phyloP scores from a whole-genome alignment of 2,329 filamentous ascomycete genomes.

The Dothiorella sarmentorum region DNA sequence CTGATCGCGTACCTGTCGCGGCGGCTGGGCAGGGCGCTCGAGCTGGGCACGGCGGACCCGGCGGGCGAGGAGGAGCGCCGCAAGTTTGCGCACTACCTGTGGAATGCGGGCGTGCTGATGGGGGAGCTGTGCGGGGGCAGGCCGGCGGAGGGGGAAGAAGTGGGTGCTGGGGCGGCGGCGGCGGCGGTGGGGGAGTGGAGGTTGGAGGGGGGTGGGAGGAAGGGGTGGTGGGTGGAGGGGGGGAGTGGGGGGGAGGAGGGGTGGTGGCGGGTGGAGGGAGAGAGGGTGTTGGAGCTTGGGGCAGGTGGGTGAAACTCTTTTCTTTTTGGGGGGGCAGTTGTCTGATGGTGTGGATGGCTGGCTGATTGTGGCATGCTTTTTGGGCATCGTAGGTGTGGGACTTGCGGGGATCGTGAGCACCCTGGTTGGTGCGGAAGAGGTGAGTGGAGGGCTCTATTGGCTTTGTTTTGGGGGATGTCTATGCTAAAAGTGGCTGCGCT shows the following conservation, averaged over 20 bases:
- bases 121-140: constrained; percentile 42
- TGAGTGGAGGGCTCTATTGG: constrained; percentile 22
- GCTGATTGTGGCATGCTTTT: constrained; percentile 19
- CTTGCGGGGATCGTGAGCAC: constrained; percentile 46
- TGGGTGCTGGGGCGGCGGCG: constrained; percentile 3
- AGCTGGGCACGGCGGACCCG: constrained; percentile 44
- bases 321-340: constrained; percentile 41
- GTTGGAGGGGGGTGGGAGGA: constrained; percentile 16
- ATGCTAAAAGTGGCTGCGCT: constrained; percentile 36
- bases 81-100: constrained; percentile 70
- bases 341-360: constrained; percentile 28
- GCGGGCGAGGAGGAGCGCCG: constrained; percentile 52
- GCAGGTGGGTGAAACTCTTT: constrained; percentile 54
- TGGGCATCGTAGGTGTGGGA: constrained; percentile 39
- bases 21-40: constrained; percentile 28
- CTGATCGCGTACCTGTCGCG: constrained; percentile 53
- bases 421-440: constrained; percentile 44
- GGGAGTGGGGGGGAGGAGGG: constrained; percentile 35
- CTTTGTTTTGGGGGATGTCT: background rate
- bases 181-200: constrained; percentile 16
- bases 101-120: constrained; percentile 59
- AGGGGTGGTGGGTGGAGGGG: constrained; percentile 34
- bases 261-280: constrained; percentile 48
- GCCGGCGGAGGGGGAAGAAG: constrained; percentile 15
- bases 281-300: constrained; percentile 62